Evolutionary conservation across 345 rosid genomes (phyloP).

Genomic region (Citropsis articulata): DNA sequence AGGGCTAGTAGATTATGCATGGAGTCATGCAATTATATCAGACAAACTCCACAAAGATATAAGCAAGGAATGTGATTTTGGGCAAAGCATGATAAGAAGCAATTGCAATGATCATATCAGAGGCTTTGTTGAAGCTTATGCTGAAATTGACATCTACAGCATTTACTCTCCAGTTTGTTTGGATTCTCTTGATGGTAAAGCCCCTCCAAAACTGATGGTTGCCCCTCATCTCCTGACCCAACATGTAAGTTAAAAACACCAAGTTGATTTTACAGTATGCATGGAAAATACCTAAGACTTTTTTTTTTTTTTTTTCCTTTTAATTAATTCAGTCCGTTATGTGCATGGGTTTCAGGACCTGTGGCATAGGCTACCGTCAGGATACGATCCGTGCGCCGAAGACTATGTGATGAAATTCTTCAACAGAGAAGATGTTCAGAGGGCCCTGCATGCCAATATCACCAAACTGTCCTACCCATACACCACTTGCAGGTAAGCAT

Average conservation of each 20-base stretch:
- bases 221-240: slow-evolving; percentile 33
- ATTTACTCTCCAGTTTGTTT: slow-evolving; percentile 62
- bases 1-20: slow-evolving; percentile 66
- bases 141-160: slow-evolving; percentile 62
- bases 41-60: slow-evolving; percentile 51
- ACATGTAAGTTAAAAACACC: slow-evolving; percentile 18
- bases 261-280: no score
- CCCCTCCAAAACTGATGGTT: slow-evolving; percentile 22
- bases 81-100: slow-evolving; percentile 1
- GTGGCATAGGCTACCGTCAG: slow-evolving; percentile 51
- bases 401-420: slow-evolving; percentile 48
- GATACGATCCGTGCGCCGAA: slow-evolving; percentile 73
- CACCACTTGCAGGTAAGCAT: slow-evolving; percentile 57
- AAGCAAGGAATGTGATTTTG: slow-evolving; percentile 41
- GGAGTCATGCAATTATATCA: slow-evolving; percentile 75
- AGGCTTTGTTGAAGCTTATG: slow-evolving; percentile 41
- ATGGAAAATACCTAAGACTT: no score
- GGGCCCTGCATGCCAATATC: slow-evolving; percentile 65
- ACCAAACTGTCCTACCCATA: slow-evolving; percentile 62
- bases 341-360: slow-evolving; percentile 33
- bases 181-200: not conserved
- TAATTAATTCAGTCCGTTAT: not conserved
- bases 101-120: slow-evolving; percentile 23
- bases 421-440: slow-evolving; percentile 70
- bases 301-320: no score